These are phyloP conservation scores for Nakaseomyces nivariensis DNA, from an alignment of 1,139 yeast genomes.

Conservation along the genomic window DNA sequence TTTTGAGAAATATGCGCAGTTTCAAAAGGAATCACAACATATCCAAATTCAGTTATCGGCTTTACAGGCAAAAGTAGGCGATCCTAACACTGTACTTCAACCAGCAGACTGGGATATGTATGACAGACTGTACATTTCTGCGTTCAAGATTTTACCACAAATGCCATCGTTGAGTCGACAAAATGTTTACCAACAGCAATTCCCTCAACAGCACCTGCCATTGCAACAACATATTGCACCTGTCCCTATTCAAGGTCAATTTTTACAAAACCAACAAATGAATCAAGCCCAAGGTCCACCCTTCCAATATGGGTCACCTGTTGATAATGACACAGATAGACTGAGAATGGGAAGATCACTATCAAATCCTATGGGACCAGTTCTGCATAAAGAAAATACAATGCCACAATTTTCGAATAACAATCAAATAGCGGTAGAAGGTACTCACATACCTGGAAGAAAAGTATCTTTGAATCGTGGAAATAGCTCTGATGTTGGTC, in stretches of 20 bases:
- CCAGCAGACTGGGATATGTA: constrained; percentile 13
- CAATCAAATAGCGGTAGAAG: background rate
- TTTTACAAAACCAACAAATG: background rate
- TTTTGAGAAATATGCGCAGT: constrained; percentile 30
- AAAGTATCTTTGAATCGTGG: background rate
- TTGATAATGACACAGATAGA: background rate
- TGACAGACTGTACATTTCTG: constrained; percentile 20
- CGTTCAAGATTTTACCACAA: constrained; percentile 26
- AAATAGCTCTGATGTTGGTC: background rate
- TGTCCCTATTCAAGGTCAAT: background rate
- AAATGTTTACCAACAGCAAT: background rate
- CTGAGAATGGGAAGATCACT: background rate
- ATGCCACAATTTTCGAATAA: background rate
- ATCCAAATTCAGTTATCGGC: constrained; percentile 25
- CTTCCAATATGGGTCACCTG: background rate
- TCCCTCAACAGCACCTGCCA: background rate
- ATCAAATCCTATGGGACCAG: constrained; percentile 1
- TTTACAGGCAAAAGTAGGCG: constrained; percentile 20
- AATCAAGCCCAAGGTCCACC: background rate
- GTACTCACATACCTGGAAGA: background rate
- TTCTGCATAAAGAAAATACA: background rate
- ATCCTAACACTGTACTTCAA: constrained; percentile 11
- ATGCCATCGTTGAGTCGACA: constrained; percentile 12
- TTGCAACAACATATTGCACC: background rate
- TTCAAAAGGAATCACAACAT: constrained; percentile 30